phyloP scores from a whole-genome alignment of 345 rosid genomes.

The Atalantia buxifolia region DNA sequence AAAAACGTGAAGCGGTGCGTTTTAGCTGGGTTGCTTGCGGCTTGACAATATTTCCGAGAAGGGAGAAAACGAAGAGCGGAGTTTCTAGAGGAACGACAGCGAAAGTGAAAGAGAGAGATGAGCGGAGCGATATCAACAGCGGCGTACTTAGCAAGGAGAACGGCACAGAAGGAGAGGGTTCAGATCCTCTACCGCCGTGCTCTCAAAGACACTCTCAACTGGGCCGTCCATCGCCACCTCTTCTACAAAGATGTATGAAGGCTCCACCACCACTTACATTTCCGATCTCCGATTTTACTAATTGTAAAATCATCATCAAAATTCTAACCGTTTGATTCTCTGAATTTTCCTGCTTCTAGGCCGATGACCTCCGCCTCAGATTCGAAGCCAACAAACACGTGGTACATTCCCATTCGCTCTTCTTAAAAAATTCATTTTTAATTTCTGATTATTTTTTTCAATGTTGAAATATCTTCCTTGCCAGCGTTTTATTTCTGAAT shows the following conservation, averaged over 20 bases:
- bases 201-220: conserved; percentile 86
- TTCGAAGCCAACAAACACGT: conserved; percentile 80
- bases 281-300: neutral
- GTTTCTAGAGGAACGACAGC: neutral
- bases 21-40: no score
- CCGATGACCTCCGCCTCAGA: conserved; percentile 71
- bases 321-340: neutral
- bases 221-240: conserved; percentile 98
- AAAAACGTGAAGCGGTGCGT: no score
- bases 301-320: no score
- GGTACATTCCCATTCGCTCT: conserved; percentile 45
- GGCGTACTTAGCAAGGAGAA: conserved; percentile 75
- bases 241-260: conserved; percentile 88
- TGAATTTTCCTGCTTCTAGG: conserved; percentile 36
- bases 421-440: neutral
- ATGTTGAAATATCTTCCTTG: no score
- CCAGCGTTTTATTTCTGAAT: neutral
- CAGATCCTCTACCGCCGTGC: conserved; percentile 94
- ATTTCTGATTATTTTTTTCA: neutral
- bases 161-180: conserved; percentile 88
- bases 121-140: conserved; percentile 57
- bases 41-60: no score
- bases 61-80: neutral
- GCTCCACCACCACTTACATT: neutral
- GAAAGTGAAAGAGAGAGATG: conserved; percentile 39